phyloP scores from a whole-genome alignment of 2,329 filamentous ascomycete genomes.

The Ceratocystis eucalypticola region DNA sequence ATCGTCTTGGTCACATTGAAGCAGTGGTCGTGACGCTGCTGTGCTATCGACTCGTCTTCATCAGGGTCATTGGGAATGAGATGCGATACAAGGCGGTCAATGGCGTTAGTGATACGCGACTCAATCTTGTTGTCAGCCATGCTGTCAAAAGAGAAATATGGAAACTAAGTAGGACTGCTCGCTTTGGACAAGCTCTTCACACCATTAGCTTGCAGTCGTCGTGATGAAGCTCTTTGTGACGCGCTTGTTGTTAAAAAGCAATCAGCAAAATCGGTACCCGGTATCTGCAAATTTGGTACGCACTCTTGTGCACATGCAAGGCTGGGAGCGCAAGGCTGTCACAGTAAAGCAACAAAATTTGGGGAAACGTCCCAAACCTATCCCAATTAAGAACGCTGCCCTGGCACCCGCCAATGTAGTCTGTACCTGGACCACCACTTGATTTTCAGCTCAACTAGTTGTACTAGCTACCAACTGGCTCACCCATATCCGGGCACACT shows the following conservation, averaged over 20 bases:
- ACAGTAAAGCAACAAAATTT: neutral
- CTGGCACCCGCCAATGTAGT: neutral
- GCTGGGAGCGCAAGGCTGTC: constrained; percentile 14
- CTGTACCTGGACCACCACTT: neutral
- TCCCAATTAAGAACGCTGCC: neutral
- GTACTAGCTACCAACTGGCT: neutral
- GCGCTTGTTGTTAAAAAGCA: neutral
- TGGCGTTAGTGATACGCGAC: constrained; percentile 62
- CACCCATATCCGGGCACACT: neutral
- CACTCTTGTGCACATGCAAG: neutral
- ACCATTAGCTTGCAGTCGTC: neutral
- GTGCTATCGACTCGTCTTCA: constrained; percentile 53
- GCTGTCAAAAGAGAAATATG: constrained; percentile 23
- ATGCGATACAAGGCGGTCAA: constrained; percentile 64
- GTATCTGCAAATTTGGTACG: neutral
- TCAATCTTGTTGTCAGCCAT: constrained; percentile 37
- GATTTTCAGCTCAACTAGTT: neutral
- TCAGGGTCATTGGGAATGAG: constrained; percentile 52
- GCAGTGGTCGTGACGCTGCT: constrained; percentile 54
- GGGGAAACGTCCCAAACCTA: neutral
- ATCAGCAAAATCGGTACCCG: neutral
- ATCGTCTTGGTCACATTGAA: constrained; percentile 39
- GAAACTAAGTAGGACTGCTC: neutral
- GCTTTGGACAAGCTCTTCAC: neutral
- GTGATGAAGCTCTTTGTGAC: neutral